Evolutionary conservation across 2,329 filamentous ascomycete genomes (phyloP).

Genomic region (Ophiocordyceps camponoti-rufipedis): DNA sequence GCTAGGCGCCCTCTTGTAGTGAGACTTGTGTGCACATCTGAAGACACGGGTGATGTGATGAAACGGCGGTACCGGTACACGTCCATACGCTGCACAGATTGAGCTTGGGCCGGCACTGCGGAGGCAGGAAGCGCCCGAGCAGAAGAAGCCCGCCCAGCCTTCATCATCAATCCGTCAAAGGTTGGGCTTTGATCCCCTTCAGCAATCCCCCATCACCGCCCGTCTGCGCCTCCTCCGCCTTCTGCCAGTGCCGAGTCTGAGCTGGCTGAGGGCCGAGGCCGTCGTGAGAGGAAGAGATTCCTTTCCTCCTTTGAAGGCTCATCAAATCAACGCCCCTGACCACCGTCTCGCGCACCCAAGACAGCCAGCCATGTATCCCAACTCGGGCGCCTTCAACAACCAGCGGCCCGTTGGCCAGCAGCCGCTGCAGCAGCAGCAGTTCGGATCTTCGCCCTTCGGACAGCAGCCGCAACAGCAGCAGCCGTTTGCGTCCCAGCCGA

Average conservation of each 20-base stretch:
- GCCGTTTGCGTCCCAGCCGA: conserved; percentile 39
- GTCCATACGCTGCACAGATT: no score
- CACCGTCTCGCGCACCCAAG: no score
- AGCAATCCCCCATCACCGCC: neutral
- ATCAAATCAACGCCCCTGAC: no score
- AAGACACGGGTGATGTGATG: neutral
- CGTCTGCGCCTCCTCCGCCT: neutral
- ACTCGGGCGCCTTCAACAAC: conserved; percentile 68
- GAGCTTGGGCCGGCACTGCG: neutral
- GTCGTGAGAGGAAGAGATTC: no score
- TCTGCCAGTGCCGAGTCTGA: no score
- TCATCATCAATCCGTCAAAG: neutral
- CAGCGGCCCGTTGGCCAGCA: conserved; percentile 43
- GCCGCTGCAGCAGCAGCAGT: conserved; percentile 19
- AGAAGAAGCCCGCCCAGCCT: neutral
- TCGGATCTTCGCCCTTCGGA: conserved; percentile 16
- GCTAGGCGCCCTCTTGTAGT: neutral
- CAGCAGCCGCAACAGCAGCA: conserved; percentile 29
- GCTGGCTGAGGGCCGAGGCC: neutral
- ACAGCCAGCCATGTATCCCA: conserved; percentile 57
- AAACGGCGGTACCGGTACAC: neutral
- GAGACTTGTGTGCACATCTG: neutral
- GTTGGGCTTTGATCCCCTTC: neutral
- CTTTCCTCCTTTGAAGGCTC: no score
- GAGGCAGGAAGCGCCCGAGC: neutral